Conservation (phyloP, 345 rosid species). For the Pistacia vera region DNA sequence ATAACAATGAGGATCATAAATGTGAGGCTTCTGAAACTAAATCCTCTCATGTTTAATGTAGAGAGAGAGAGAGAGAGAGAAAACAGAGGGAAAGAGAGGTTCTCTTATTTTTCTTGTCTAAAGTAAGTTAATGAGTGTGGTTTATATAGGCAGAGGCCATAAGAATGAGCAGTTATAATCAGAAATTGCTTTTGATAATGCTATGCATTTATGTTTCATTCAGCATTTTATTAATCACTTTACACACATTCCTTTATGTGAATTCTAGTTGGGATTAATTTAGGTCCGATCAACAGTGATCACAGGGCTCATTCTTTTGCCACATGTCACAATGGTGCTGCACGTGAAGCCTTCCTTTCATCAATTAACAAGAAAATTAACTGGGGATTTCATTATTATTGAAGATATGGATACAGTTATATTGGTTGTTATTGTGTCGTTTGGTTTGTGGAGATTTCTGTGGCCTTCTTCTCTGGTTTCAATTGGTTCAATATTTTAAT, state of each 20-base stretch:
- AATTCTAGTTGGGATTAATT: conserved; percentile 37
- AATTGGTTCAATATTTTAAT: not conserved
- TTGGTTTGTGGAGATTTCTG: not conserved
- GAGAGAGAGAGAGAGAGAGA: conserved; percentile 1
- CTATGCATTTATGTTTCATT: conserved; percentile 34
- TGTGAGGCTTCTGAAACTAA: conserved; percentile 49
- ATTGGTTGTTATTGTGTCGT: not conserved
- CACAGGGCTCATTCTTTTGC: conserved; percentile 15
- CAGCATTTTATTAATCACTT: conserved; percentile 21
- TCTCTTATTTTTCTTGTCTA: not conserved
- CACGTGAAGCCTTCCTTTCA: conserved; percentile 21
- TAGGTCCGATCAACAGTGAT: not conserved
- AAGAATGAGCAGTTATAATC: conserved; percentile 29
- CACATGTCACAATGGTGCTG: conserved; percentile 34
- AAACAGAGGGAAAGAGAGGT: conserved; percentile 6
- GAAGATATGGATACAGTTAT: not conserved
- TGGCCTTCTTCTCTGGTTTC: not conserved
- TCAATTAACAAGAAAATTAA: conserved; percentile 14
- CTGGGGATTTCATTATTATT: not conserved
- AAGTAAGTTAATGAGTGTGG: conserved; percentile 24
- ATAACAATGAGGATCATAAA: conserved; percentile 48
- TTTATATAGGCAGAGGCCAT: conserved; percentile 49
- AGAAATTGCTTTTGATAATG: conserved; percentile 30
- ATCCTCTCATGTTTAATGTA: conserved; percentile 30
- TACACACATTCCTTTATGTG: conserved; percentile 29